Base-by-base conservation (phyloP, 2,329 filamentous ascomycete species). In the Fusarium protoensiforme region DNA sequence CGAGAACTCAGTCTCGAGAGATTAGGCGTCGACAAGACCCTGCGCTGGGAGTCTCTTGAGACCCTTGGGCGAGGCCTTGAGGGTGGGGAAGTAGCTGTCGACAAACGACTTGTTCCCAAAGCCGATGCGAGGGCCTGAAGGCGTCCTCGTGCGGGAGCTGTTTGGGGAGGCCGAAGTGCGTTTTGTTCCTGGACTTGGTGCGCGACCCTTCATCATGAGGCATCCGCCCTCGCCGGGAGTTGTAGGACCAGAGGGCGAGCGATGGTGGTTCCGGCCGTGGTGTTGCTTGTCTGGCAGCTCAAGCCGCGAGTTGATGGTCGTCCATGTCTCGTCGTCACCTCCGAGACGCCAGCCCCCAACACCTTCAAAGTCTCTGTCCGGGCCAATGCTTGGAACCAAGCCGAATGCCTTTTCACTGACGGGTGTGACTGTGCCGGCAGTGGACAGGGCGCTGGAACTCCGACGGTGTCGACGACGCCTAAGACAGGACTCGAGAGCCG, bases 361-460 rank as follows among this genome's bases (percentile, higher is more conserved):
- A 9, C 89, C 89, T 72, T 91, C 89, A 71, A 87, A 91, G 75
- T 91, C 89, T 33, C 89, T 82, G 61, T 87, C 85, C 5, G 87
- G 80, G 0, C 88, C 88, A 36, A 87, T 79, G 68, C 84, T 87
- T 9, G 86, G 84, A 16, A 84, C 80, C 18, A 89, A 75, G 7
- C 84, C 81, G 48, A 85, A 75, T 9, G 81, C 78, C 54, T 78
- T 80, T 27, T 85, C 80, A 68, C 81, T 81, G 54, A 80, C 71
- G 13, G 81, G 79, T 0, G 81, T 81, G n/a, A 73, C 72, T 31
- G 81, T 75, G 4, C 82, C 82, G 2, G 78, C 73, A 3, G 78
- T 75, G 6, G 82, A 82, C 14, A 80, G 70, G 35, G 78, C 79
- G 71, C 80, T 82, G 67, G 79, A 81, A 46, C 81, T 82, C n/a